Percentiles rank a stretch among this genome's conserved stretches.
Evolutionary conservation across 1,139 yeast genomes (phyloP).

Genomic region (Fermentozyma sake): DNA sequence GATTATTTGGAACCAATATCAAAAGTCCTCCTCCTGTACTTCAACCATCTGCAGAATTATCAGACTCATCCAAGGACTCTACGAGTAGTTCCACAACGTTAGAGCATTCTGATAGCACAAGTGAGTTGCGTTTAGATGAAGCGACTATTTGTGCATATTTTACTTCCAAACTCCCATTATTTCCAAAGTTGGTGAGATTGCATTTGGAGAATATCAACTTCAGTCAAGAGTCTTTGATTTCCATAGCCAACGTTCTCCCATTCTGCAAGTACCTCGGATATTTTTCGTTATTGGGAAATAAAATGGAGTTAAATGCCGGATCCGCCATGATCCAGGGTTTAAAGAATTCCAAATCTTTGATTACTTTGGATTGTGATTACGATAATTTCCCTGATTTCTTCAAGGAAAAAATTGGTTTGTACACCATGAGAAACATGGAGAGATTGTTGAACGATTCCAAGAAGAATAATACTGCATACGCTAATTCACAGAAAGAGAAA

Average conservation of each 20-base stretch:
- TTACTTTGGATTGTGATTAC: conserved; percentile 38
- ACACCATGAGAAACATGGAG: conserved; percentile 72
- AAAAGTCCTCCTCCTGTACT: conserved; percentile 1
- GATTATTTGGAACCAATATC: conserved; percentile 38
- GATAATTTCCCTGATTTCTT: conserved; percentile 37
- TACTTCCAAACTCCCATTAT: conserved; percentile 54
- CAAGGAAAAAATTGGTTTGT: conserved; percentile 58
- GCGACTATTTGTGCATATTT: conserved; percentile 33
- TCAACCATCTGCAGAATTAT: conserved; percentile 1
- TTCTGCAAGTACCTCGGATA: conserved; percentile 54
- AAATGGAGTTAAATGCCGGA: conserved; percentile 41
- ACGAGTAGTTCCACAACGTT: background rate
- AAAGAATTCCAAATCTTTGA: conserved; percentile 35
- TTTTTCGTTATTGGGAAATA: conserved; percentile 58
- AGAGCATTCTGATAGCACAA: background rate
- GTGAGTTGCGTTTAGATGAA: conserved; percentile 11
- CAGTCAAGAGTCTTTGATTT: conserved; percentile 41
- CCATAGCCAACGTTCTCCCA: conserved; percentile 60
- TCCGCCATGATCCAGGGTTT: conserved; percentile 39
- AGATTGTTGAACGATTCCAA: conserved; percentile 18
- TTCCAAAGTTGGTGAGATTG: conserved; percentile 50
- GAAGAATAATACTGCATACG: background rate
- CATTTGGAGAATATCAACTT: conserved; percentile 61
- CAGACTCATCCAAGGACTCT: conserved; percentile 2
- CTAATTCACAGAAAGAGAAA: conserved; percentile 5